phyloP scores from a whole-genome alignment of 108 stramenopile species.

The Schizochytrium sp. region DNA sequence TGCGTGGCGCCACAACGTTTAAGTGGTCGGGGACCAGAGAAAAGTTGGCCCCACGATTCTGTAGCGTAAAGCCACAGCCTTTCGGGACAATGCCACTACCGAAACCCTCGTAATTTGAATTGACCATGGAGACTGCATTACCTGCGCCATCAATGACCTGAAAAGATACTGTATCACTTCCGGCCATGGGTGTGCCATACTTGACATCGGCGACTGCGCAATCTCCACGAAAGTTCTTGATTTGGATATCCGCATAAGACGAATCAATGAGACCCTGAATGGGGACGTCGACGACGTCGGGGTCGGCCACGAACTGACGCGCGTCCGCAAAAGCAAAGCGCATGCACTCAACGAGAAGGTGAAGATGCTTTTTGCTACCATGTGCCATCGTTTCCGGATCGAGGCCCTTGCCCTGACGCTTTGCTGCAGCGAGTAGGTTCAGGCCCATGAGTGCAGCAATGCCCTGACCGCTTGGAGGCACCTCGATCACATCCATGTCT shows the following conservation, averaged over 20 bases:
- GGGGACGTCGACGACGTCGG: slow-evolving; percentile 41
- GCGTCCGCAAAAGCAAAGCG: slow-evolving; percentile 81
- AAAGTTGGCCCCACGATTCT: slow-evolving; percentile 88
- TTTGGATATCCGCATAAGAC: slow-evolving; percentile 29
- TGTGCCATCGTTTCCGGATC: not conserved
- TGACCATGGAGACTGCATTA: slow-evolving; percentile 87
- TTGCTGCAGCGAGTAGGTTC: slow-evolving; percentile 48
- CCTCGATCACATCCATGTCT: slow-evolving; percentile 66
- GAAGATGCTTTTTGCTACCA: slow-evolving; percentile 47
- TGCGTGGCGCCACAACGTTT: slow-evolving; percentile 67
- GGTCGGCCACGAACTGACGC: slow-evolving; percentile 61
- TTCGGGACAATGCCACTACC: slow-evolving; percentile 82
- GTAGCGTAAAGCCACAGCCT: slow-evolving; percentile 85
- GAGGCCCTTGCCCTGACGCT: not conserved
- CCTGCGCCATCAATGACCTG: slow-evolving; percentile 75
- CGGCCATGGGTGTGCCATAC: slow-evolving; percentile 20
- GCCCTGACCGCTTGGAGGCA: slow-evolving; percentile 90
- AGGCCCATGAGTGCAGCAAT: slow-evolving; percentile 82
- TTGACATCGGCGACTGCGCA: not conserved
- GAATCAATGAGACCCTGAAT: slow-evolving; percentile 33
- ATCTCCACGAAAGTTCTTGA: slow-evolving; percentile 12
- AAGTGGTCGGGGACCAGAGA: slow-evolving; percentile 63
- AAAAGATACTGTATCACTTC: slow-evolving; percentile 62
- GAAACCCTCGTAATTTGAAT: slow-evolving; percentile 88
- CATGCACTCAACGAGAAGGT: slow-evolving; percentile 76